Percentiles rank a stretch among this genome's conserved stretches.
phyloP scores from a whole-genome alignment of 192 early-diverging fungal genomes.

The Coemansia guatemalensis region DNA sequence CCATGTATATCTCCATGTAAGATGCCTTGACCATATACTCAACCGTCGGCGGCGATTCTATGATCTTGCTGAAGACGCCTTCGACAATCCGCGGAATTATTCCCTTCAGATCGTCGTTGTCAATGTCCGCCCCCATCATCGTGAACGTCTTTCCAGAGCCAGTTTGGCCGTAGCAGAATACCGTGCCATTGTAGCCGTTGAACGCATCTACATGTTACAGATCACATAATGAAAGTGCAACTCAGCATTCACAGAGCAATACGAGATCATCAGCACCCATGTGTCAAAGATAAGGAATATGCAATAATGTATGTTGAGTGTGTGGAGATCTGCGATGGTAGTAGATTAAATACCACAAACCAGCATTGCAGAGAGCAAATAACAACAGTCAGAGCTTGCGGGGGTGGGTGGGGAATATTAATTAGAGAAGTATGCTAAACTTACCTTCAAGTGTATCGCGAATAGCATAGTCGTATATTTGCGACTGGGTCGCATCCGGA shows the following conservation, averaged over 20 bases:
- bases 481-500: slow-evolving; percentile 75
- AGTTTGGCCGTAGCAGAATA: slow-evolving; percentile 99
- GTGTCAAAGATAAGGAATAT: not conserved
- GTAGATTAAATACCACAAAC: not conserved
- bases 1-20: slow-evolving; percentile 99
- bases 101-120: slow-evolving; percentile 86
- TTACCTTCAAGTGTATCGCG: slow-evolving; percentile 90
- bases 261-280: not conserved
- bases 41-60: slow-evolving; percentile 85
- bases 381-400: not conserved
- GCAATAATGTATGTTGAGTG: too few species aligned
- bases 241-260: not conserved
- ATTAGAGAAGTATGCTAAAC: slow-evolving; percentile 1
- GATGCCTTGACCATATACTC: slow-evolving; percentile 99
- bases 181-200: slow-evolving; percentile 97
- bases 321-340: not conserved
- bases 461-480: slow-evolving; percentile 91
- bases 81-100: slow-evolving; percentile 97
- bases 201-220: slow-evolving; percentile 71
- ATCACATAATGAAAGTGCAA: not conserved
- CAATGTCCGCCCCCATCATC: slow-evolving; percentile 98
- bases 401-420: not conserved
- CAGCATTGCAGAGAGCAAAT: not conserved
- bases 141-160: slow-evolving; percentile 96
- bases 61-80: slow-evolving; percentile 90